Base-by-base conservation (phyloP, 768 basidiomycete species). In the Trichaptum fuscoviolaceum region DNA sequence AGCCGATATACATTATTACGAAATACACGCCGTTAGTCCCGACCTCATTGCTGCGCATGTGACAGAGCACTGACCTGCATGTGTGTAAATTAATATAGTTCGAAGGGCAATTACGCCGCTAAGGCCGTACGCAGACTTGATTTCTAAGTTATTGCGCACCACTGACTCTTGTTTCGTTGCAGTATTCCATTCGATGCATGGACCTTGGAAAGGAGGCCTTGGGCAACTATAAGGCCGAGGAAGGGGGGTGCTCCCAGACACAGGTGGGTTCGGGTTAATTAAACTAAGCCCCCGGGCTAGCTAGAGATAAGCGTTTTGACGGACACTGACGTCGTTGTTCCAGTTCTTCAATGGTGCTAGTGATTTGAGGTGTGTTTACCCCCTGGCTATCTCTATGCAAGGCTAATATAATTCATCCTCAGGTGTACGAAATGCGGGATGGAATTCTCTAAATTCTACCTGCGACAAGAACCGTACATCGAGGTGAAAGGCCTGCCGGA, bases 1-100 rank as follows among this genome's bases (percentile, higher is more conserved):
- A 74, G 63, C 78, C 78, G 63, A 80, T 79, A 69, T 79, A 79
- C 65, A 78, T 79, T 69, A 81, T 79, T 71, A 79, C 78, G 23
- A 80, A 79, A 70, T 69, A 79, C 61, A 77, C 70, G 42, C 80
- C 78, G 80, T 80, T 67, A 79, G 79, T 80, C 30, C 62, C 58
- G 63, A 57, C 42, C 42, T 58, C 60, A 23, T 63, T 64, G 57
- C 63, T 69, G 23, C 25, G 24, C 27, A 35, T 42, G 26, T 35
- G 23, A n/a, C n/a, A 42, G 34, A 18, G 67, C 57, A 64, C 59
- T 58, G 23, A 18, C 24, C n/a, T 67, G 61, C 59, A 27, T 57
- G 26, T 35, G 59, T 60, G 63, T 59, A 69, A 76, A 67, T 74
- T 71, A 64, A 58, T 26, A 57, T 61, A 78, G 79, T 62, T 71